Evolutionary conservation across 2,329 filamentous ascomycete genomes (phyloP), one percentile per base, ranked within the genome.

Genomic region (Cadophora sp.): DNA sequence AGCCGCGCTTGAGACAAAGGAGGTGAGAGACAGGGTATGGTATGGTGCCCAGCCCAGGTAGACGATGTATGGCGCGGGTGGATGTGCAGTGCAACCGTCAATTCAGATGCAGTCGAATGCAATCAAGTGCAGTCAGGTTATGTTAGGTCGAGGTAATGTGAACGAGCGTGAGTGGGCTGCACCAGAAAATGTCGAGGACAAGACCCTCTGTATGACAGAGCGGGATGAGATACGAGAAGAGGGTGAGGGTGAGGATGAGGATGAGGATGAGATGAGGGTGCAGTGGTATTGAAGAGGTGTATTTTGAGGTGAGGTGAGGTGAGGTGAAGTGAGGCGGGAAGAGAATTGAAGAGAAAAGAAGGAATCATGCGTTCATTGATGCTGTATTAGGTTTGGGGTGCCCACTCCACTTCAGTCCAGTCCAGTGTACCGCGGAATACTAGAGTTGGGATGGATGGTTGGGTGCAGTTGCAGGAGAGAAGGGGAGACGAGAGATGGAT

Each of bases 281-380:
- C 27, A 30, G 27, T 30, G 27, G 27, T 30, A 6, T 30, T 30
- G 27, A 30, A 30, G 27, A 30, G 27, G n/a, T n/a, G n/a, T n/a
- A n/a, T n/a, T n/a, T n/a, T n/a, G 3, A 30, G 27, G 11, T 14
- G 9, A 43, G 18, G 1, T 18, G 41, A 43, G 2, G n/a, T 36
- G 20, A 33, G 41, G 13, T 11, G 7, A 22, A 3, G 9, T 41
- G 18, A 30, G 4, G 13, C 20, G n/a, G 51, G 13, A 24, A 33
- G 27, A 18, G 41, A 16, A 9, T n/a, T n/a, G 58, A 59, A 9
- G 36, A n/a, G 43, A 18, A 18, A 16, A 30, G 36, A 16, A 22
- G 20, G 9, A 50, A 48, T 61, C 59, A 61, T 61, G 59, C 59
- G 59, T 30, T 61, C 59, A 61, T 61, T 47, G 59, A 61, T 20